phyloP scores from a whole-genome alignment of 2,329 filamentous ascomycete species.

The Xylariaceae sp. region DNA sequence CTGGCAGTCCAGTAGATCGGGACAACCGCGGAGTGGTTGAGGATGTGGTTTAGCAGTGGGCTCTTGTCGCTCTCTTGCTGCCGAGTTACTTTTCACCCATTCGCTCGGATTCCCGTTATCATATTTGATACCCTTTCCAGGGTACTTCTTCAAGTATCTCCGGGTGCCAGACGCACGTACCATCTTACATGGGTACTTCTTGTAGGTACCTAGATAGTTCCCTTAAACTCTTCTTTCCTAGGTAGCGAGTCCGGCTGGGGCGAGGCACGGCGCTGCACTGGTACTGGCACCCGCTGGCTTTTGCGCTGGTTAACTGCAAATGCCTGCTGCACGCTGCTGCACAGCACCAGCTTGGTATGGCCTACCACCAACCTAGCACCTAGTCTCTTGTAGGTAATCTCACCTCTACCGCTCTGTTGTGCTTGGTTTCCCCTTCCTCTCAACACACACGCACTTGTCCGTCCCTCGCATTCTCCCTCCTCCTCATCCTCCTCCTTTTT shows the following conservation, averaged over 20 bases:
- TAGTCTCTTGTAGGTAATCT: slow-evolving; percentile 13
- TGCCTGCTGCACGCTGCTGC: slow-evolving; percentile 2
- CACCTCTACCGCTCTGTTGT: slow-evolving; percentile 29
- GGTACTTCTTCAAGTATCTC: slow-evolving; percentile 19
- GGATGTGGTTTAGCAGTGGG: no score
- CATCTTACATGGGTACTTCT: slow-evolving; percentile 22
- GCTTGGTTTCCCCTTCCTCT: slow-evolving; percentile 36
- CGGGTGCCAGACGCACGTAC: slow-evolving; percentile 19
- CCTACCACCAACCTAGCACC: slow-evolving; percentile 3
- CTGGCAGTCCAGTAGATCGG: slow-evolving; percentile 26
- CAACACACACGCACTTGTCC: slow-evolving; percentile 23
- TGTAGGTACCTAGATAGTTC: slow-evolving; percentile 15
- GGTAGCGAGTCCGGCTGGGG: slow-evolving; percentile 8
- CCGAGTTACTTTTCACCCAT: slow-evolving; percentile 11
- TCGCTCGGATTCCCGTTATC: slow-evolving; percentile 9
- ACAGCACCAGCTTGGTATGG: slow-evolving; percentile 14
- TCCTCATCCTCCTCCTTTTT: slow-evolving; percentile 34
- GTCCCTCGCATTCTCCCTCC: slow-evolving; percentile 29
- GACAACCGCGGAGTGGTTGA: no score
- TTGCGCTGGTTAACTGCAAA: slow-evolving; percentile 15
- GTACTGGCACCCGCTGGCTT: slow-evolving; percentile 8
- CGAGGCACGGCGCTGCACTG: slow-evolving; percentile 11
- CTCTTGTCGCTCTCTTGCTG: slow-evolving; percentile 1
- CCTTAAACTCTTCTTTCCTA: slow-evolving; percentile 3
- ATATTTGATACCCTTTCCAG: neutral